Conservation (phyloP, 2,329 filamentous ascomycete genomes). For the Colletotrichum siamense region DNA sequence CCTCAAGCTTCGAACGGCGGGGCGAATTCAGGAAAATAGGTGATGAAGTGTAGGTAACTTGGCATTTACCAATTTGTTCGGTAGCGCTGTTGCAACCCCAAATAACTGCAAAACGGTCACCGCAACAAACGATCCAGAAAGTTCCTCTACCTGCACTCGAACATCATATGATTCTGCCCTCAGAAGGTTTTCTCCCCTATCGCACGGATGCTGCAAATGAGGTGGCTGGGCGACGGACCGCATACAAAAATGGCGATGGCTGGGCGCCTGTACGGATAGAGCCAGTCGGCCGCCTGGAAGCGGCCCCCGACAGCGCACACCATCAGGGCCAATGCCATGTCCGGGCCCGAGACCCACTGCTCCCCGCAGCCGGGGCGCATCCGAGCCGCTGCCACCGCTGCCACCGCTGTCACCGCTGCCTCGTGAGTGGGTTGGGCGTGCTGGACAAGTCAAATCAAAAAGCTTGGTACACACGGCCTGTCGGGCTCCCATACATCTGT, state of each 20-base stretch:
- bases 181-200: neutral
- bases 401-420: neutral
- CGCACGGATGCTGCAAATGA: neutral
- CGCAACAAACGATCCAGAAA: neutral
- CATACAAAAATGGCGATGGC: slow-evolving; percentile 13
- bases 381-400: neutral
- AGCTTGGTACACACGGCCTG: neutral
- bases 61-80: neutral
- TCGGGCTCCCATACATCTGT: neutral
- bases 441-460: neutral
- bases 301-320: neutral
- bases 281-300: neutral
- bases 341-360: neutral
- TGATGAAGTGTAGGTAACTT: neutral
- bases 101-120: neutral
- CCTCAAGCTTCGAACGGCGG: neutral
- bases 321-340: neutral
- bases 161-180: neutral
- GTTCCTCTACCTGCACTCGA: neutral
- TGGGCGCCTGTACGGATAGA: neutral
- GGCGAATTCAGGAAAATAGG: neutral
- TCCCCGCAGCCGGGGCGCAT: neutral
- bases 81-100: neutral
- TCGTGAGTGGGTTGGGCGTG: neutral
- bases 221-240: neutral